Evolutionary conservation across 108 stramenopile species (phyloP), one percentile per base, ranked within the genome.

Genomic region (Nitzschia putrida): DNA sequence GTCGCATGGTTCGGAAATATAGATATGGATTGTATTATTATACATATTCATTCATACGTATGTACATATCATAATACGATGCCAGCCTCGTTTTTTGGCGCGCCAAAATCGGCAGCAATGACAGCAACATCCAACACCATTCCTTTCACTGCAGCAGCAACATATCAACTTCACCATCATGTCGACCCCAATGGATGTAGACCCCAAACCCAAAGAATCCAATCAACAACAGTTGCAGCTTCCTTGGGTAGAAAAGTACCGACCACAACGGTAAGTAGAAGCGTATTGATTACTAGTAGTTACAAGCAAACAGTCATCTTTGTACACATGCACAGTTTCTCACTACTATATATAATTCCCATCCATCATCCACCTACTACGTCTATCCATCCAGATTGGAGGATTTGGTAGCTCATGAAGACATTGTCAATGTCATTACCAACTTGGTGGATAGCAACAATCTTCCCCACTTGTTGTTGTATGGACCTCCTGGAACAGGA

Each of bases 181-280:
- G 29, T 3, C 29, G 29, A 34, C 29, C 29, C 61, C 64, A 8
- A 66, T 66, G 64, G 52, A 66, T 9, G 51, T 66, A 18, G 64
- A 66, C 29, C 43, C 23, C 22, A 22, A 49, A 10, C 22, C 23
- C 51, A 66, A 66, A 53, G 47, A 16, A 8, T 53, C n/a, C 7
- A 38, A 26, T 5, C 22, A 38, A 24, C 51, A 66, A 53, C 41
- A 41, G 16, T 69, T 21, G 21, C 83, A 87, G 56, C 61, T 93
- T 79, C 97, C 97, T 50, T 98, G 95, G 97, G 95, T 98, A 1
- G 97, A 98, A 69, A 98, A 96, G 61, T 98, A 98, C 80, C 90
- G 97, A 14, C 97, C 97, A 0, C 41, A 83, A 66, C 71, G 79
- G 79, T 85, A 55, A 74, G 80, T 57, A 5, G 25, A 49, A 55